Evolutionary conservation across 192 early-diverging fungal genomes (phyloP).

Genomic region (Backusella macrospora): DNA sequence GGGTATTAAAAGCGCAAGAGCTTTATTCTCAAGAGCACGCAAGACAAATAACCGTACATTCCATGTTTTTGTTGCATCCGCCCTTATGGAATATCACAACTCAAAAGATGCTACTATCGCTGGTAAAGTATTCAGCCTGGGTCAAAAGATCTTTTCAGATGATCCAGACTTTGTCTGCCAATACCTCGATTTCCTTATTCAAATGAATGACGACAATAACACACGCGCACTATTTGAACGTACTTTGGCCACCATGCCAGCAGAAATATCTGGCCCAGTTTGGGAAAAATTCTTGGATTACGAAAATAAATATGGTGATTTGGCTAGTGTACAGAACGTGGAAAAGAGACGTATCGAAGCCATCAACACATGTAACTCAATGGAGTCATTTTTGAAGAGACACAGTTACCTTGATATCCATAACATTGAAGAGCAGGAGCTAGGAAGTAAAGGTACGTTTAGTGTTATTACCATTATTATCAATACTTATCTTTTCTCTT

Average conservation of each 20-base stretch:
- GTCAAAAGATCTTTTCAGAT: constrained; percentile 77
- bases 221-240: constrained; percentile 90
- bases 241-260: constrained; percentile 69
- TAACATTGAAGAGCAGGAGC: constrained; percentile 70
- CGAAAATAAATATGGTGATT: constrained; percentile 88
- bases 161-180: constrained; percentile 73
- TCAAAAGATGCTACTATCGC: constrained; percentile 84
- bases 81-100: constrained; percentile 91
- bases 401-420: constrained; percentile 81
- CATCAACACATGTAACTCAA: not conserved
- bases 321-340: constrained; percentile 69
- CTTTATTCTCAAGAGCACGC: constrained; percentile 77
- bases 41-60: constrained; percentile 75
- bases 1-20: constrained; percentile 72
- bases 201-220: constrained; percentile 91
- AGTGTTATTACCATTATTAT: not conserved
- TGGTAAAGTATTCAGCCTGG: constrained; percentile 89
- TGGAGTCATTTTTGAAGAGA: constrained; percentile 68
- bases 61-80: constrained; percentile 88
- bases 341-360: constrained; percentile 79
- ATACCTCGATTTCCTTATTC: constrained; percentile 88
- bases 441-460: constrained; percentile 66
- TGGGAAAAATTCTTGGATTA: constrained; percentile 87
- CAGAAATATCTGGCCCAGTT: constrained; percentile 70
- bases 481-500: not conserved